Evolutionary conservation across 2,329 filamentous ascomycete genomes (phyloP).

Genomic region (Macrophomina phaseolina): DNA sequence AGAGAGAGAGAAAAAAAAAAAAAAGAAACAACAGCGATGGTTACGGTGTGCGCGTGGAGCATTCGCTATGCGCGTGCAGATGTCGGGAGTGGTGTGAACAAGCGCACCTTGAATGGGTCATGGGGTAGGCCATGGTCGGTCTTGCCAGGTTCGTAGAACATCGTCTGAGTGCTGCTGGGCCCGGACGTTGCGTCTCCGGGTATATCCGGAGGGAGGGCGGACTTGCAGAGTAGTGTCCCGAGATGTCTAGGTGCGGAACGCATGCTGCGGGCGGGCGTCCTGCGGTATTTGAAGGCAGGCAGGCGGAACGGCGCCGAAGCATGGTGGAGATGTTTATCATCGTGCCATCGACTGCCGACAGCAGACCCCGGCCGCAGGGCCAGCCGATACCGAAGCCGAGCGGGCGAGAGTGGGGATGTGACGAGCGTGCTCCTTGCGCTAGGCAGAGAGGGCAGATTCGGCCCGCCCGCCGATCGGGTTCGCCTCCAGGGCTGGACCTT

Average conservation of each 20-base stretch:
- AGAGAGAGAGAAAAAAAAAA: too few relatives aligned
- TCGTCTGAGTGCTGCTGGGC: conserved; percentile 29
- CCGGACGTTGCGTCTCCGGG: too few relatives aligned
- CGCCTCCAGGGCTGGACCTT: not conserved
- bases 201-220: not conserved
- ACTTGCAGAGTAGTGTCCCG: not conserved
- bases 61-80: too few relatives aligned
- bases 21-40: too few relatives aligned
- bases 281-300: not conserved
- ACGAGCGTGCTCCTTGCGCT: not conserved
- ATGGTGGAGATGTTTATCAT: not conserved
- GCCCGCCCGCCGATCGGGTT: conserved; percentile 1
- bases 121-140: conserved; percentile 59
- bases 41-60: too few relatives aligned
- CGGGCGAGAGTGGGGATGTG: conserved; percentile 4
- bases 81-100: not conserved
- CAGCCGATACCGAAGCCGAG: not conserved
- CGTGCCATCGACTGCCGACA: conserved; percentile 1
- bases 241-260: not conserved
- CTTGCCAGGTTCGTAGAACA: conserved; percentile 62
- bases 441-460: not conserved
- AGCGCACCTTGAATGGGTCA: conserved; percentile 61
- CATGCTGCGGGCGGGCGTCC: not conserved
- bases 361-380: not conserved
- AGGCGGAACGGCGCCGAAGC: not conserved